Evolutionary conservation across 805 yeast species (phyloP), one percentile per base, ranked within the genome.

Genomic region (Candida rishiriensis): DNA sequence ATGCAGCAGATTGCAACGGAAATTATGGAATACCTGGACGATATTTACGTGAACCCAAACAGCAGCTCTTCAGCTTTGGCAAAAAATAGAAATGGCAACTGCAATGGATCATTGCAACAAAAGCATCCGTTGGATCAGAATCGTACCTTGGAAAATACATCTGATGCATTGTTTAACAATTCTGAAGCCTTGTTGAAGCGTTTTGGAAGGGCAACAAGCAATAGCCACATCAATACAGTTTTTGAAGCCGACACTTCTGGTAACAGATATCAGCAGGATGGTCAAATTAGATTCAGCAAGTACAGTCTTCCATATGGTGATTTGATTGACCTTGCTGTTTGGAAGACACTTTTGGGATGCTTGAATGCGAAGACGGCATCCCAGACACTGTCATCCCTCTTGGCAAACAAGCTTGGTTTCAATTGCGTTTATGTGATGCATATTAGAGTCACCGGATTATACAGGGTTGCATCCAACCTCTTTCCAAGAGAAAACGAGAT

Each of bases 231-330:
- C 30, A 49, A 54, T n/a, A 66, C 78, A 2, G 72, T 78, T 1
- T 79, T 76, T 57, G 86, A 80, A 51, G 73, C 72, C 47, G 85
- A 81, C 61, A 85, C 85, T 0, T 76, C 84, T 6, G 86, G 85
- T 13, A 72, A 74, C 13, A 75, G 81, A n/a, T 81, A 79, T 51
- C 65, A 70, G 3, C 81, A 70, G 43, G 75, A 75, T 50, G 66
- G 67, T 38, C 71, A 66, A 44, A 69, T 78, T 42, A 63, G 74
- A 45, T 71, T 72, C 50, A 63, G 67, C 39, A 65, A 66, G 41
- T 58, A 53, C 18, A 59, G 56, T 29, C 39, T 54, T 1, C 52
- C 61, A 26, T 52, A 53, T 17, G 65, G 60, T 1, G 54, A 56
- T 30, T 39, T 57, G 35, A 50, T 57, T n/a, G 68, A 69, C 48